Evolutionary conservation across 148 eudicot genomes (phyloP).

Genomic region (Amaranthus cruentus): DNA sequence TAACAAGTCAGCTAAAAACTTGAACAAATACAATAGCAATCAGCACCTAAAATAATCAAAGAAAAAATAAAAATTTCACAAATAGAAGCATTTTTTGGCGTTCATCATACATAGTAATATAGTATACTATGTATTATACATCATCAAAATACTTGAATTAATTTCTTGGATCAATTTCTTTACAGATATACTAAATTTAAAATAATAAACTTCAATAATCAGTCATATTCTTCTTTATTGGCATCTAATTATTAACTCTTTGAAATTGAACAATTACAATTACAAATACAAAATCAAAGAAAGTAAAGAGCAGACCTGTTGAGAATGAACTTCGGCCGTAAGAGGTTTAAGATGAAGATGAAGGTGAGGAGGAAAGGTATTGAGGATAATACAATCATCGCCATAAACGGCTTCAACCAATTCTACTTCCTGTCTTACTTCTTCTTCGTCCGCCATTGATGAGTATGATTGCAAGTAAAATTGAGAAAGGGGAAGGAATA

Average conservation of each 20-base stretch:
- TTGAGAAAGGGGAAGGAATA: neutral
- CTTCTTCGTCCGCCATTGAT: slow-evolving; percentile 59
- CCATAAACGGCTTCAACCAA: slow-evolving; percentile 81
- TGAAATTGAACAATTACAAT: no score
- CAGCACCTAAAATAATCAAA: no score
- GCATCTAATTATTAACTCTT: no score
- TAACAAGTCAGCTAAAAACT: no score
- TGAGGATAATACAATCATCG: slow-evolving; percentile 56
- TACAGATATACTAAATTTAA: neutral
- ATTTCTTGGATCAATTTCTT: no score
- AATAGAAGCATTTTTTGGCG: no score
- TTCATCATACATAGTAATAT: no score
- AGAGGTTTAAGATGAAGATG: slow-evolving; percentile 66
- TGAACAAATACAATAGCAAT: no score
- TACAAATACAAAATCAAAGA: neutral
- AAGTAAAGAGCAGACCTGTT: slow-evolving; percentile 48
- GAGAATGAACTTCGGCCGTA: slow-evolving; percentile 71
- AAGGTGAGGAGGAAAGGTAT: slow-evolving; percentile 61
- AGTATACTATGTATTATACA: no score
- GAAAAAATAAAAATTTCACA: no score
- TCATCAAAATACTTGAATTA: no score
- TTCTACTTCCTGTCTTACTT: slow-evolving; percentile 54
- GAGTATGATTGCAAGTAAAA: neutral
- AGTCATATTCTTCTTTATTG: no score
- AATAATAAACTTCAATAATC: neutral